Evolutionary conservation across 305 asterid genomes (phyloP), one percentile per base, ranked within the genome.

Genomic region (Stenogyne calaminthoides): DNA sequence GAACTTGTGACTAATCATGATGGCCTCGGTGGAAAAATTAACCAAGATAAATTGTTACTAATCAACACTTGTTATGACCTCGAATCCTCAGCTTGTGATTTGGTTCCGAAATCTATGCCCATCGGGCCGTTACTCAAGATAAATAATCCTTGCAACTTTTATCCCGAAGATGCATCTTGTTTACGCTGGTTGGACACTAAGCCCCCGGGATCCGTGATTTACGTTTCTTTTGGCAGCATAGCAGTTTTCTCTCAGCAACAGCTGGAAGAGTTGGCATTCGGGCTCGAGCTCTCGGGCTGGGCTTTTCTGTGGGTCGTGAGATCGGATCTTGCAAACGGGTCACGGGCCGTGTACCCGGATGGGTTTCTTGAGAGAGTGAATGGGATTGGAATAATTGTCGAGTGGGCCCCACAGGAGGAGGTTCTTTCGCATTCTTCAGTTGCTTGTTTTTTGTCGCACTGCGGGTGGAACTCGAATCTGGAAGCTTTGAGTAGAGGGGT

Each of bases 191-290:
- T 85, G 44, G 73, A 80, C 47, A 49, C 4, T 0, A 78, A 85
- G 59, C 75, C 76, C n/a, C 7, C 15, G 14, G 70, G 65, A 14
- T 80, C 92, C 1, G 89, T 85, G 18, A 59, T 85, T 8, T 87
- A 85, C 37, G 81, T 87, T 64, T 75, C 92, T 15, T 87, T 85
- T 25, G 88, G 92, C 42, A 87, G 92, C 76, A n/a, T 78, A 5
- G 81, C 85, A 0, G 68, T 57, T 9, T 64, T 81, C 70, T 76
- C 81, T 14, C 84, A 76, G 44, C 58, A 72, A n/a, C 87, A 84
- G 29, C 44, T 84, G 0, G 69, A 77, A 5, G 89, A 86, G 66
- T 73, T 87, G 14, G 89, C 87, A 6, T 40, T 71, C 9, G 89
- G 84, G 37, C 92, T 85, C 19, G 85, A 85, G 81, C 74, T 69